Evolutionary conservation across 2,329 filamentous ascomycete species (phyloP).

Genomic region (Alternaria viburni): DNA sequence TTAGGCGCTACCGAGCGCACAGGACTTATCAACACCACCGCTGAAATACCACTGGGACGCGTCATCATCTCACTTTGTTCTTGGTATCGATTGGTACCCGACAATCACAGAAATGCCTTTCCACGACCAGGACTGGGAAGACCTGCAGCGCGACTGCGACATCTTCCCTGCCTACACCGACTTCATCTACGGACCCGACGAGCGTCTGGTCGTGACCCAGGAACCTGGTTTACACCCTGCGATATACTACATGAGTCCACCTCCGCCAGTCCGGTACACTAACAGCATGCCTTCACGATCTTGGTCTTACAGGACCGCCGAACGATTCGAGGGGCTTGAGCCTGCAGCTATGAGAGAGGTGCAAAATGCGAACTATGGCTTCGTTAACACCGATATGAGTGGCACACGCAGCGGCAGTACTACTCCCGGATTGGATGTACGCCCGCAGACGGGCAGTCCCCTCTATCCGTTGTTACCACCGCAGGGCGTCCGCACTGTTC

Average conservation of each 20-base stretch:
- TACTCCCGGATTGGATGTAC: neutral
- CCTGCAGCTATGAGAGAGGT: neutral
- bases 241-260: neutral
- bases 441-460: neutral
- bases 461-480: neutral
- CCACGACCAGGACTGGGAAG: slow-evolving; percentile 23
- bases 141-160: slow-evolving; percentile 23
- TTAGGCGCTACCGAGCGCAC: neutral
- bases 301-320: neutral
- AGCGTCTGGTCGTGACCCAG: slow-evolving; percentile 11
- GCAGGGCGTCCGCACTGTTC: neutral
- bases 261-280: slow-evolving; percentile 5
- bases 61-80: neutral
- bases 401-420: neutral
- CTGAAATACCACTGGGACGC: neutral
- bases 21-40: neutral
- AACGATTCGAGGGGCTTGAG: neutral
- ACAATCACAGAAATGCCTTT: slow-evolving; percentile 19
- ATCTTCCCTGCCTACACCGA: slow-evolving; percentile 32
- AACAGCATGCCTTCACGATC: slow-evolving; percentile 12
- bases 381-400: neutral
- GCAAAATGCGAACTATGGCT: neutral
- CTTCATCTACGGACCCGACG: slow-evolving; percentile 25
- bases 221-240: slow-evolving; percentile 26
- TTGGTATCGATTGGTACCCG: neutral